Evolutionary conservation across 192 early-diverging fungal species (phyloP).

Genomic region (Anaeromyces robustus): DNA sequence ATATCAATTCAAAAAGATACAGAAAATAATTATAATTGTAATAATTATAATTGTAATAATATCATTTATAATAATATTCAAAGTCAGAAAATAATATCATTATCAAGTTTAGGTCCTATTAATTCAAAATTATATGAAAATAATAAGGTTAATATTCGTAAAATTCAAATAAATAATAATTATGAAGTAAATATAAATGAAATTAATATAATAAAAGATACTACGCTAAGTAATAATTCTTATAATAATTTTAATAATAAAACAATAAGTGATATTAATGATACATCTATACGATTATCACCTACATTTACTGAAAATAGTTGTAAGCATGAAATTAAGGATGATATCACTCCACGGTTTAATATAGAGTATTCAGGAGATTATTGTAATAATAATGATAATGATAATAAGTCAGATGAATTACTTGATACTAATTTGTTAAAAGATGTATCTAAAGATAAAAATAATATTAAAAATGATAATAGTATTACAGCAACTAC

Average conservation of each 20-base stretch:
- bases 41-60: not conserved
- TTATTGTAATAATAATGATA: not conserved
- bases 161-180: not conserved
- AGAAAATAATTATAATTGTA: not conserved
- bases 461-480: no score
- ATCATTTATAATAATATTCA: not conserved
- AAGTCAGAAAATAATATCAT: not conserved
- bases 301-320: no score
- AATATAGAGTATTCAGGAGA: not conserved
- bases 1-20: no score
- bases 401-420: no score
- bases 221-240: not conserved
- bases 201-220: not conserved
- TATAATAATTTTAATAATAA: not conserved
- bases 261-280: not conserved
- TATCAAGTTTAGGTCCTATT: not conserved
- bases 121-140: not conserved
- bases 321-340: no score
- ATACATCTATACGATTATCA: no score
- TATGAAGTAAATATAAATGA: not conserved
- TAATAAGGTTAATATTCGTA: not conserved
- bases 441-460: no score
- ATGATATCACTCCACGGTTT: not conserved
- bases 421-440: no score
- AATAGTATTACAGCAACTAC: no score